Conservation (phyloP, 2,329 filamentous ascomycete species). For the Laburnicola sp. region DNA sequence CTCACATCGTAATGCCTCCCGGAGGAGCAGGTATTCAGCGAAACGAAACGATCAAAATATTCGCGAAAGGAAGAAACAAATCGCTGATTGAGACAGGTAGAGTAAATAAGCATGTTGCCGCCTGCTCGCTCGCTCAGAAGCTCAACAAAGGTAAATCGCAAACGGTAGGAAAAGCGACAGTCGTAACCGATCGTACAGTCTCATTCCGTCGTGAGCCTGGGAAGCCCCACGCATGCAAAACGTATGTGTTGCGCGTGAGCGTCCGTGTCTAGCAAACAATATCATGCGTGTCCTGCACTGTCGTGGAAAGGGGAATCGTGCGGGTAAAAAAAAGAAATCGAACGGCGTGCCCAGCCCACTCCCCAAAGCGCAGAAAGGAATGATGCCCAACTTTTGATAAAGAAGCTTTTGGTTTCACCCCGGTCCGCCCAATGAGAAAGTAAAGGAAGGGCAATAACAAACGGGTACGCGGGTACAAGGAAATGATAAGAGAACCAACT, state of each 20-base stretch:
- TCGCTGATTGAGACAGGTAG: slow-evolving; percentile 2
- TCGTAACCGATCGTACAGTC: slow-evolving; percentile 33
- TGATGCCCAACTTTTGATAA: slow-evolving; percentile 19
- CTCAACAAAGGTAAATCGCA: slow-evolving; percentile 7
- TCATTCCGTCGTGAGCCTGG: slow-evolving; percentile 23
- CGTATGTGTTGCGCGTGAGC: slow-evolving; percentile 40
- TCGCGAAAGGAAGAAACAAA: slow-evolving; percentile 4
- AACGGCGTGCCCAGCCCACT: slow-evolving; percentile 12
- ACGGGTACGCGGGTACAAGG: slow-evolving; percentile 13
- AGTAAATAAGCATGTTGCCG: slow-evolving; percentile 6
- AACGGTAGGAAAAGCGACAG: slow-evolving; percentile 12
- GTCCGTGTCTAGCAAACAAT: slow-evolving; percentile 43
- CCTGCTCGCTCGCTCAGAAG: slow-evolving; percentile 13
- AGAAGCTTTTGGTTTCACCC: slow-evolving; percentile 27
- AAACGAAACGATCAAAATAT: slow-evolving; percentile 13
- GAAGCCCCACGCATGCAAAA: slow-evolving; percentile 29
- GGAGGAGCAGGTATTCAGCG: slow-evolving; percentile 21
- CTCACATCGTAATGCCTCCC: slow-evolving; percentile 14
- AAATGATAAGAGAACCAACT: slow-evolving; percentile 7
- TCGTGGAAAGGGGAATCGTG: slow-evolving; percentile 30
- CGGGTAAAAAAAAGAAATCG: slow-evolving; percentile 11
- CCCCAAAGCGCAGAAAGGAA: slow-evolving; percentile 19
- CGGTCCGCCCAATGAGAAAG: slow-evolving; percentile 24
- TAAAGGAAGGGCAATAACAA: slow-evolving; percentile 9
- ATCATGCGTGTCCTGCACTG: slow-evolving; percentile 41